Base-by-base conservation (phyloP, 1,284 basidiomycete species). In the Tetrapyrgos nigripes region DNA sequence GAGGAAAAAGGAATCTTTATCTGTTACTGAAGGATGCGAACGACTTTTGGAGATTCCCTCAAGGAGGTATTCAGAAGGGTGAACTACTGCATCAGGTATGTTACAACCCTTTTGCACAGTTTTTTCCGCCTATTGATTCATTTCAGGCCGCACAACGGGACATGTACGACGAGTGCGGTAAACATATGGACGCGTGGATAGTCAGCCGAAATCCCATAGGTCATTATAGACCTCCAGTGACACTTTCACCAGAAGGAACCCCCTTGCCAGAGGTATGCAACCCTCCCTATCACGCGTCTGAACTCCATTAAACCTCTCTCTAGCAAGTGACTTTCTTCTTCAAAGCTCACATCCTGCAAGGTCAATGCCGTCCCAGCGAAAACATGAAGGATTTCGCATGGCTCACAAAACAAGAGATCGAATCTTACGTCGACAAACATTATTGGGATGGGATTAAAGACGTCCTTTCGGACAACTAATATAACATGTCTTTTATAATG, bases 341-440 rank as follows among this genome's bases (percentile, higher is more conserved):
- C 78, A 94, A 94, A 71, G 91, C 84, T 24, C 91, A 93, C 66
- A 91, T 94, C 55, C 81, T 94, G 69, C 85, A 90, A 3, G 93
- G 92, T 13, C 92, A 93, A 71, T 85, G 83, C 24, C 77, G 75
- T 31, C 86, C 86, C 21, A 73, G 84, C 54, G 76, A 82, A 63
- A 73, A 74, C 55, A 78, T 91, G 57, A 77, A 80, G 51, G 92
- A 93, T 66, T 95, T 93, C 76, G 93, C 91, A 21, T 96, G 94
- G 94, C 79, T 96, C 62, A 95, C 93, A 57, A 93, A 94, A 75
- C 85, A 94, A 71, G 94, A 96, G 79, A 88, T 96, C 53, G 76
- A 87, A 70, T 74, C 83, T 43, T 81, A 80, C 46, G 86, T 93
- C 28, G 80, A 85, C 51, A 69, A 74, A 61, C 74, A 82, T 58